Evolutionary conservation across 2,329 filamentous ascomycete genomes (phyloP), one percentile per base, ranked within the genome.

Genomic region (Exophiala oligosperma): DNA sequence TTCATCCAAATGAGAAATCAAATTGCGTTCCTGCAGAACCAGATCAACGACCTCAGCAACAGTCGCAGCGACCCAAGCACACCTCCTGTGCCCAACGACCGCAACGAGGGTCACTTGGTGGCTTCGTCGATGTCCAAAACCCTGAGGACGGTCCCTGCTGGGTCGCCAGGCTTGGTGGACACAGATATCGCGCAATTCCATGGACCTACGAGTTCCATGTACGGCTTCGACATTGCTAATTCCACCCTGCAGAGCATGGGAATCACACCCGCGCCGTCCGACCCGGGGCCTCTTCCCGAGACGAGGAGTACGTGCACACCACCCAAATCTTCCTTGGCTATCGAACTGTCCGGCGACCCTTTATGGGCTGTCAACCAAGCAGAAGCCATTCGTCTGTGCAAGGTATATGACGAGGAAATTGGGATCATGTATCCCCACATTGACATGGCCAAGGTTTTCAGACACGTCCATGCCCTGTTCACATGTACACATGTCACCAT

Each of bases 371-470:
- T 95, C 49, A 83, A 84, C 55, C 87, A 88, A 67, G 85, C 92
- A 37, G 92, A 97, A 69, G 90, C 93, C 68, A 73, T 93, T 21
- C 84, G 91, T 1, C 76, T 97, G 12, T 91, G 90, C 64, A 81
- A 84, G 12, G 78, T 95, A 0, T 93, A 94, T 69, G 89, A 96
- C 65, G 92, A 97, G 67, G 92, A 97, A 71, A 87, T 95, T 67
- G 91, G 91, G 43, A 84, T 93, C 67, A 95, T 97, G 91, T 96
- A 96, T 71, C 93, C 93, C 0, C 84, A 96, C 3, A 73, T 96
- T 48, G 84, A 90, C 65, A 88, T 96, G 35, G 84, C 89, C 41
- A 81, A 81, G 41, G 77, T 95, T 40, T 85, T 90, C 38, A 77
- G 79, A 4, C 89, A 96, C 70, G 86, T 87, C 6, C 85, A 83